Base-by-base conservation (phyloP, 1,284 basidiomycete genomes). In the Lentinula novae-zelandiae region DNA sequence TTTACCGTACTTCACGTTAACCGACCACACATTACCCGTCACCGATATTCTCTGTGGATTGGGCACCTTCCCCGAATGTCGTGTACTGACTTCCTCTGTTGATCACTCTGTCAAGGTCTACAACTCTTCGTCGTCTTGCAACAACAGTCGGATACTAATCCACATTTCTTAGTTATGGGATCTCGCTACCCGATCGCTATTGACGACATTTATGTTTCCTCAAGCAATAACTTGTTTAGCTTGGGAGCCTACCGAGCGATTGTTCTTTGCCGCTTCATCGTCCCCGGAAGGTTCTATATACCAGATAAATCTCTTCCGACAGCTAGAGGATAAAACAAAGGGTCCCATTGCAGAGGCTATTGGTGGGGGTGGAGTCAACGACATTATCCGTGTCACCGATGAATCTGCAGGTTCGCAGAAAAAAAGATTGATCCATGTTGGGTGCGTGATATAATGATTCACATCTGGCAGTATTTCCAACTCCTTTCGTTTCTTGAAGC, bases 61-160 rank as follows among this genome's bases (percentile, higher is more conserved):
- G 48, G 94, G 94, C 5, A 65, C 78, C 0, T 96, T 95, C 72
- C 93, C 95, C 15, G 82, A 79, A 51, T 89, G 86, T 71, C 82
- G 92, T 53, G 71, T 95, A 40, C 81, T 96, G 67, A 93, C 95
- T 0, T 85, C 90, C 5, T 93, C 93, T 0, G 72, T 91, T 44
- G 96, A 98, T 71, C 90, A 93, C 63, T 92, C 92, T n/a, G 92
- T 95, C 69, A 98, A 98, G 80, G 92, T 93, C 63, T 59, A 15
- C 20, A 22, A 46, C 17, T 27, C 22, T 22, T 22, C 44, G 73
- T 60, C 8, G 22, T 50, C 62, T 56, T 39, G 42, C n/a, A 53
- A 53, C 54, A 53, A 54, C 54, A 65, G 17, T 64, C 60, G 63
- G 53, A 27, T 33, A 39, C 49, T 48, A 12, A 55, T 36, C 8